These are phyloP conservation scores for Acanthamoeba lenticulata DNA, from an alignment of 208 protist species.

Conservation along the genomic window DNA sequence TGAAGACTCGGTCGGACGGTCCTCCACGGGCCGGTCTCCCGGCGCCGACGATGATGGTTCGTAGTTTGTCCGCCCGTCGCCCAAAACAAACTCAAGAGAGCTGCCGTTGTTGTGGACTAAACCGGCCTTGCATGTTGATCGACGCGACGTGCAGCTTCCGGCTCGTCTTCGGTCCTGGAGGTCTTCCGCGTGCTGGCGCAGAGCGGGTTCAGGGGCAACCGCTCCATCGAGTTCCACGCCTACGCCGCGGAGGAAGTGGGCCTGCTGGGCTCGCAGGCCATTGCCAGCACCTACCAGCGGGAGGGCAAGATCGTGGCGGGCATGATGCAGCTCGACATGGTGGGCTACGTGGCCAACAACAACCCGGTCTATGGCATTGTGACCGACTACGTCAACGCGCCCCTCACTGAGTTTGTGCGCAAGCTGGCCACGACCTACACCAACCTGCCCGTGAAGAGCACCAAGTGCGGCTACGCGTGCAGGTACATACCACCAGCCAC, in stretches of 20 bases:
- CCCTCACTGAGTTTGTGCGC: conserved; percentile 66
- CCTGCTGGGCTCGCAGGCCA: conserved; percentile 72
- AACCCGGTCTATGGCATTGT: conserved; percentile 50
- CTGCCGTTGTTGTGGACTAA: too few species aligned
- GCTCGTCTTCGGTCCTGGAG: conserved; percentile 71
- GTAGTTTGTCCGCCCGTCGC: background rate
- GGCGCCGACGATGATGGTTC: conserved; percentile 63
- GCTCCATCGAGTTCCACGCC: conserved; percentile 76
- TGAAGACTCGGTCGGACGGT: conserved; percentile 56
- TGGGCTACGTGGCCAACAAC: conserved; percentile 47
- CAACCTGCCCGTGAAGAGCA: conserved; percentile 28
- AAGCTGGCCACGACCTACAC: conserved; percentile 58
- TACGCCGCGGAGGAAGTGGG: conserved; percentile 78
- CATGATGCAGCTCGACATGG: conserved; percentile 78
- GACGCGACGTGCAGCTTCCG: background rate
- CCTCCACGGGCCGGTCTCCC: background rate
- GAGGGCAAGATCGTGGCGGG: conserved; percentile 62
- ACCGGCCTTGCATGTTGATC: too few species aligned
- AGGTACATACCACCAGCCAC: background rate
- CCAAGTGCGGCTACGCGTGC: conserved; percentile 75
- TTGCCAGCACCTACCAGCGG: conserved; percentile 68
- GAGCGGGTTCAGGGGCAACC: conserved; percentile 68
- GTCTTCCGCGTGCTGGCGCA: conserved; percentile 71
- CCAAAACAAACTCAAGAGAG: background rate
- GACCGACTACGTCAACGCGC: conserved; percentile 69